Evolutionary conservation across 495 filamentous ascomycete species (phyloP).

Genomic region (Penicillium paradoxum): DNA sequence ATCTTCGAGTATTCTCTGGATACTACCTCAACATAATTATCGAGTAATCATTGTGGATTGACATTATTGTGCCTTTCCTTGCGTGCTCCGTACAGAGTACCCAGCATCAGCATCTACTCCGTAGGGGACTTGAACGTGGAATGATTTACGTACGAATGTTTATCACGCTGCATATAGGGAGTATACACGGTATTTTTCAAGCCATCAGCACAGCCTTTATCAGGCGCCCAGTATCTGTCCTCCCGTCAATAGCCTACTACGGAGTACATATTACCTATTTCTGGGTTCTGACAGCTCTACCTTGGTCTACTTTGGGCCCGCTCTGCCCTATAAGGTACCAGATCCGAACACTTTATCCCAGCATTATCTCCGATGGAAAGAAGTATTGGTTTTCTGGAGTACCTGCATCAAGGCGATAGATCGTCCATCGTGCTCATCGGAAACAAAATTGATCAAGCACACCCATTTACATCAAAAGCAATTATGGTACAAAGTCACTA

Average conservation of each 20-base stretch:
- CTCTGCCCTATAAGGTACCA: constrained; percentile 5
- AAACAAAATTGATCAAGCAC: background rate
- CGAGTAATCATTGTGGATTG: background rate
- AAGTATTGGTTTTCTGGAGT: background rate
- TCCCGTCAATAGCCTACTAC: background rate
- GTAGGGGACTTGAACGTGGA: background rate
- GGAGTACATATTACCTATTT: background rate
- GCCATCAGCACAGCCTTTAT: constrained; percentile 2
- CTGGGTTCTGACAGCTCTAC: constrained; percentile 3
- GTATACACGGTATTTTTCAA: background rate
- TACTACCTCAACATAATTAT: background rate
- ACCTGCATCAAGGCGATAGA: background rate
- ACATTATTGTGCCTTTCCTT: background rate
- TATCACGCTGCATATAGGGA: background rate
- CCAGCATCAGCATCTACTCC: background rate
- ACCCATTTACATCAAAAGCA: background rate
- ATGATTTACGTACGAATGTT: background rate
- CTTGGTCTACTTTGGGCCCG: background rate
- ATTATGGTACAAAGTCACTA: background rate
- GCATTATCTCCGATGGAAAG: background rate
- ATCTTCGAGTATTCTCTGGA: background rate
- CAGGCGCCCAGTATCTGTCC: constrained; percentile 5
- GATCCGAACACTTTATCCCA: background rate
- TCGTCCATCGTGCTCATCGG: background rate
- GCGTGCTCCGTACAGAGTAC: too few relatives aligned